phyloP scores from a whole-genome alignment of 2,329 filamentous ascomycete genomes.

The Beauveria australis region DNA sequence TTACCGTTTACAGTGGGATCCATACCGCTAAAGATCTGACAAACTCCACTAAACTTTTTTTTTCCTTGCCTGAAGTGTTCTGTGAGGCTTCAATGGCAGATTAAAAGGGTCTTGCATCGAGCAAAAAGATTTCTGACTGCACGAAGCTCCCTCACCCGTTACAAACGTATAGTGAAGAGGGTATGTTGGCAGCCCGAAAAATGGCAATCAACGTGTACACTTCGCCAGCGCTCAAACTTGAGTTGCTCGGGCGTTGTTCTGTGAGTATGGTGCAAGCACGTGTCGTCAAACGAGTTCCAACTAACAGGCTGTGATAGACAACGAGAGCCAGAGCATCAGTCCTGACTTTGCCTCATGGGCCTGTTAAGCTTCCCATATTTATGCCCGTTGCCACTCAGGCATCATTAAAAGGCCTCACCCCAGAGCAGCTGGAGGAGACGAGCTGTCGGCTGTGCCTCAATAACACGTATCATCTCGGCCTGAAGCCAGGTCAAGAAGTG shows the following conservation, averaged over 20 bases:
- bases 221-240: constrained; percentile 65
- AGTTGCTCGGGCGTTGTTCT: constrained; percentile 70
- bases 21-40: not conserved
- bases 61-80: not conserved
- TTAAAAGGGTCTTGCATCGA: not conserved
- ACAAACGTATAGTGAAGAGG: constrained; percentile 1
- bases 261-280: constrained; percentile 42
- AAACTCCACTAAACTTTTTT: constrained; percentile 9
- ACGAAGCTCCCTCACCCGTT: constrained; percentile 5
- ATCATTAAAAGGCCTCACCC: constrained; percentile 88
- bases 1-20: not conserved
- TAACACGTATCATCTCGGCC: constrained; percentile 93
- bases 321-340: constrained; percentile 88
- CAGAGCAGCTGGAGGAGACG: constrained; percentile 82
- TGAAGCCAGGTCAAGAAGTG: constrained; percentile 88
- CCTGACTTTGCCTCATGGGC: constrained; percentile 82
- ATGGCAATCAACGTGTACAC: constrained; percentile 46
- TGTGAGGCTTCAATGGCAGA: not conserved
- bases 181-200: constrained; percentile 27
- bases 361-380: constrained; percentile 85
- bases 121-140: constrained; percentile 2
- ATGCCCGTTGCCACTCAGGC: constrained; percentile 98
- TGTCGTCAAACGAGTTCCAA: not conserved
- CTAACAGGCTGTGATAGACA: constrained; percentile 47
- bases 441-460: constrained; percentile 88